These are phyloP conservation scores for Didymella sp. DNA, from an alignment of 2,329 filamentous ascomycete genomes.

Conservation along the genomic window DNA sequence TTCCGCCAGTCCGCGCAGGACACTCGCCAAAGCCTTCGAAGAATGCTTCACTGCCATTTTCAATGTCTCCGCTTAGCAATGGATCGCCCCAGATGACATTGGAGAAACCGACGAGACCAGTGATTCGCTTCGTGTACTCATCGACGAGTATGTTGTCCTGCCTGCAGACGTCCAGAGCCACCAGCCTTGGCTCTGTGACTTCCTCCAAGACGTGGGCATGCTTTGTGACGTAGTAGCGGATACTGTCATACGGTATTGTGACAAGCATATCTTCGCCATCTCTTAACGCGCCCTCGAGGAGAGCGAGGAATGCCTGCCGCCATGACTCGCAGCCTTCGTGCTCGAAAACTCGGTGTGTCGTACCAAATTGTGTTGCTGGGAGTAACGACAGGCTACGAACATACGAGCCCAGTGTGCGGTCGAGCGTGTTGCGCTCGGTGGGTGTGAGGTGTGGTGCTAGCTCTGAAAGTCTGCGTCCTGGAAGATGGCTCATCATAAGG, in stretches of 20 bases:
- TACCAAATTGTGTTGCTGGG: conserved; percentile 59
- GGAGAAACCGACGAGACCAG: conserved; percentile 61
- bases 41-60: conserved; percentile 50
- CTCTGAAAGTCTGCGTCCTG: conserved; percentile 45
- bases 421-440: conserved; percentile 47
- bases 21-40: conserved; percentile 53
- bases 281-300: conserved; percentile 62
- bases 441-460: conserved; percentile 43
- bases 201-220: conserved; percentile 57
- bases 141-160: conserved; percentile 61
- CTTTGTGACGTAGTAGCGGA: conserved; percentile 58
- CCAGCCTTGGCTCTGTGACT: conserved; percentile 60
- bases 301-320: conserved; percentile 59
- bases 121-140: conserved; percentile 55
- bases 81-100: conserved; percentile 64
- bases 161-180: conserved; percentile 58
- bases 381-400: conserved; percentile 55
- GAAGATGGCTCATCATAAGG: conserved; percentile 44
- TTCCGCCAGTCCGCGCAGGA: conserved; percentile 40
- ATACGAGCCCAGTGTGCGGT: conserved; percentile 51
- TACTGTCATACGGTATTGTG: conserved; percentile 62
- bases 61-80: conserved; percentile 58
- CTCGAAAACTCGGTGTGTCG: conserved; percentile 55
- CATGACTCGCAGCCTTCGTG: conserved; percentile 59
- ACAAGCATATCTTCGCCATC: conserved; percentile 67